Percentiles rank a stretch among this genome's conserved stretches.
These are phyloP conservation scores for Trichoderma hamatum DNA, from an alignment of 2,329 filamentous ascomycete genomes.

Conservation along the genomic window DNA sequence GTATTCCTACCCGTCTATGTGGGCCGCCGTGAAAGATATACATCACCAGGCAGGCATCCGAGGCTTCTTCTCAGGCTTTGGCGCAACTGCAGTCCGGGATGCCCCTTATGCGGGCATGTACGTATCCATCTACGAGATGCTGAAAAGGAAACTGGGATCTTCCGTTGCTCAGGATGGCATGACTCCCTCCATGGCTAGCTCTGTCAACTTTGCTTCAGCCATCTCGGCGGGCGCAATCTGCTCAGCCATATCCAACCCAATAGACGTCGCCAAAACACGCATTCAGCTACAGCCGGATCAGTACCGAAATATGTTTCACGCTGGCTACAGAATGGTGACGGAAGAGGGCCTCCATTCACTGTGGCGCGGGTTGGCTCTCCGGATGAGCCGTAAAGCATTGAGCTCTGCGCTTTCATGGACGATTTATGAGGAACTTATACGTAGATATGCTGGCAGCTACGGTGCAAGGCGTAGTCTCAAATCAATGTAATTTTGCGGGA, in stretches of 20 bases:
- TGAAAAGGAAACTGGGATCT: slow-evolving; percentile 63
- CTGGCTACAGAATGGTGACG: slow-evolving; percentile 73
- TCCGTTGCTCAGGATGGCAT: slow-evolving; percentile 35
- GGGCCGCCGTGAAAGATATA: slow-evolving; percentile 75
- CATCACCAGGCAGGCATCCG: slow-evolving; percentile 70
- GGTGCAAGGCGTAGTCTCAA: slow-evolving; percentile 11
- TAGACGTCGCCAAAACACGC: slow-evolving; percentile 93
- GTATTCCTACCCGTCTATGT: slow-evolving; percentile 79
- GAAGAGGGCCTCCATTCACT: slow-evolving; percentile 81
- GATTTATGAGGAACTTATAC: slow-evolving; percentile 89
- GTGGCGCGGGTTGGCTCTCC: slow-evolving; percentile 81
- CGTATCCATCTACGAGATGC: slow-evolving; percentile 88
- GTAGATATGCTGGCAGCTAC: slow-evolving; percentile 49
- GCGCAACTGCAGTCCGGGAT: slow-evolving; percentile 88
- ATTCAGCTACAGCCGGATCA: slow-evolving; percentile 84
- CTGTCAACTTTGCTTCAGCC: slow-evolving; percentile 84
- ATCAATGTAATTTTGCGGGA: not conserved
- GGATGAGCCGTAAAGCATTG: slow-evolving; percentile 88
- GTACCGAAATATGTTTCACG: slow-evolving; percentile 82
- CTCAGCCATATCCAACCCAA: slow-evolving; percentile 90
- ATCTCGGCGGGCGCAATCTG: slow-evolving; percentile 79
- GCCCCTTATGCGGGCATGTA: slow-evolving; percentile 97
- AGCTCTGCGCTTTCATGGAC: slow-evolving; percentile 98
- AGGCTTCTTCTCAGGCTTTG: slow-evolving; percentile 92
- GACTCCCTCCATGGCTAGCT: slow-evolving; percentile 48